Conservation (phyloP, 1,284 basidiomycete species). For the Cystobasidium sp. region DNA sequence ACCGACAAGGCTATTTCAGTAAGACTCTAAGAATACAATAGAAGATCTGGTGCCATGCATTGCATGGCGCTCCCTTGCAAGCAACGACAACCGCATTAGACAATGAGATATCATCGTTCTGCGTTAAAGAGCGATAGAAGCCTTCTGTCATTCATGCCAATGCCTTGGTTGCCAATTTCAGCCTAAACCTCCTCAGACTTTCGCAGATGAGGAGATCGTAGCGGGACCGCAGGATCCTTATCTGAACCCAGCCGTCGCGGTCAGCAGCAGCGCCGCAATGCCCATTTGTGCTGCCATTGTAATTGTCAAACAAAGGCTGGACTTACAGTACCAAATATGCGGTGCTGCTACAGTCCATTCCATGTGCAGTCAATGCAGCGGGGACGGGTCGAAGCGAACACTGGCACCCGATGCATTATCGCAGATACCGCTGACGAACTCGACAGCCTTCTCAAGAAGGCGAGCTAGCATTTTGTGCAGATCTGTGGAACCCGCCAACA, state of each 20-base stretch:
- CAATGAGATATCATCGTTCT: slow-evolving; percentile 3
- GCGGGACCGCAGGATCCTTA: not conserved
- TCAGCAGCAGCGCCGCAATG: slow-evolving; percentile 1
- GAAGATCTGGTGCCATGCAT: not conserved
- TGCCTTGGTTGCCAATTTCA: slow-evolving; percentile 17
- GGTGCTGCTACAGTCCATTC: slow-evolving; percentile 4
- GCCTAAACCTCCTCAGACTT: not conserved
- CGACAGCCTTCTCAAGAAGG: not conserved
- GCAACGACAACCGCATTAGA: not conserved
- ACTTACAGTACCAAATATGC: not conserved
- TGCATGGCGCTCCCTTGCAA: slow-evolving; percentile 13
- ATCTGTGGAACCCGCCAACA: not conserved
- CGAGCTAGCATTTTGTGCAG: slow-evolving; percentile 1
- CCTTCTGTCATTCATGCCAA: slow-evolving; percentile 5
- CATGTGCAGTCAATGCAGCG: not conserved
- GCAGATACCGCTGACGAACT: slow-evolving; percentile 6
- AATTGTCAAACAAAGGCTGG: not conserved
- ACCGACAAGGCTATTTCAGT: slow-evolving; percentile 11
- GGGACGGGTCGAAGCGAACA: not conserved
- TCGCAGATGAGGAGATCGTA: slow-evolving; percentile 4
- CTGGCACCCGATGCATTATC: not conserved
- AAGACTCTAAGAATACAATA: slow-evolving; percentile 1
- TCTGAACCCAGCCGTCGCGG: not conserved
- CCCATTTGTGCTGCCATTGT: slow-evolving; percentile 1
- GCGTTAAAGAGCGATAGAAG: slow-evolving; percentile 9